Evolutionary conservation across 2,329 filamentous ascomycete genomes (phyloP), one percentile per base, ranked within the genome.

Genomic region (Aspergillus fructus): DNA sequence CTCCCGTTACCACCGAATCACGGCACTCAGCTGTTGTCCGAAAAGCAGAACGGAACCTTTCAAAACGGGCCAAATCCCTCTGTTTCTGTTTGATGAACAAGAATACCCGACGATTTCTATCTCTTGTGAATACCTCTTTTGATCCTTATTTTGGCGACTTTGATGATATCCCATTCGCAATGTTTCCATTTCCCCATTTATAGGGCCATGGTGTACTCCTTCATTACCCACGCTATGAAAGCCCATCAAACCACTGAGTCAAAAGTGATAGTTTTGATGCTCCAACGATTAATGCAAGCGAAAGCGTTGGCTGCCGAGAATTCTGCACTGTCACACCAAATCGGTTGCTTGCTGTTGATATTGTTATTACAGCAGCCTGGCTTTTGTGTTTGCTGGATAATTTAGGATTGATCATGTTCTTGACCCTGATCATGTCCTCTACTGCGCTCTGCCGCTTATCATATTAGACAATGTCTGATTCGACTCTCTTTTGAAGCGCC

Each of bases 281-380:
- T 71, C 54, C 59, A 62, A 72, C 58, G 69, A 72, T 65, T 70
- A 68, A 71, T 65, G 66, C 66, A 63, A 65, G 62, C 66, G 59
- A 63, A 51, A 59, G 50, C 62, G 59, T 59, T 59, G 59, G 62
- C 56, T 61, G 47, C 51, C 58, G 62, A 65, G 60, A 60, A 51
- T 54, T 55, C 54, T 49, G 34, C 60, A 51, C 59, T 58, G 54
- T 54, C 46, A 58, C 47, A 55, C 34, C 52, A 59, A 58, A 52
- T 54, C 46, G 6, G 17, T 47, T 60, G 45, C 46, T 56, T 54
- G 49, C 56, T 23, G 50, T 53, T 59, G 27, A 17, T 54, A 19
- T 56, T 59, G 27, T 58, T 60, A 43, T 59, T 13, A 42, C 23
- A 46, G 47, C 49, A 34, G 33, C 49, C 58, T 58, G 47, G n/a